Percentiles rank a stretch among this genome's conserved stretches.
Conservation (phyloP, 306 rosid genomes). For the Glycine latifolia region DNA sequence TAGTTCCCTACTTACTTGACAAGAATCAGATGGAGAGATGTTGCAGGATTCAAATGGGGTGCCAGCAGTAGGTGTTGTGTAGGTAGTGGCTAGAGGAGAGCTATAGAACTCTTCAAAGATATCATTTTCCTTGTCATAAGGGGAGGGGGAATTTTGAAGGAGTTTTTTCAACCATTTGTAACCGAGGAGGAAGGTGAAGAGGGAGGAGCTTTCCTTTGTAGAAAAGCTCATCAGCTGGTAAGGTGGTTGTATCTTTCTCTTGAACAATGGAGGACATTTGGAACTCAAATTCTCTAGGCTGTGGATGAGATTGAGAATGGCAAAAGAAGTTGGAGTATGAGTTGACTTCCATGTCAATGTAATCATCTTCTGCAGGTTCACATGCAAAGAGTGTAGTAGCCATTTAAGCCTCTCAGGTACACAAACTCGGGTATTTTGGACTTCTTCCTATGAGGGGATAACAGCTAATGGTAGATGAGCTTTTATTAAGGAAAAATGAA, state of each 20-base stretch:
- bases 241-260: constrained; percentile 72
- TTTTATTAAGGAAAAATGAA: constrained; percentile 54
- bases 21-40: constrained; percentile 78
- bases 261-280: constrained; percentile 79
- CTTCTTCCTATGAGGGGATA: constrained; percentile 42
- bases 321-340: constrained; percentile 66
- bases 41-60: constrained; percentile 95
- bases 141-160: constrained; percentile 63
- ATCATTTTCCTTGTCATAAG: constrained; percentile 52
- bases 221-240: constrained; percentile 99
- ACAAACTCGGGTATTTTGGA: constrained; percentile 29
- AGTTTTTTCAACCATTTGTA: constrained; percentile 91
- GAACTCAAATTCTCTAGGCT: constrained; percentile 90
- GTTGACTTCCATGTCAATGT: constrained; percentile 88
- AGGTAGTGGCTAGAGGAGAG: constrained; percentile 78
- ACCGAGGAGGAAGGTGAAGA: constrained; percentile 92
- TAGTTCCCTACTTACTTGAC: constrained; percentile 79
- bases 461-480: constrained; percentile 48
- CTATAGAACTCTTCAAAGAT: constrained; percentile 70
- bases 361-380: constrained; percentile 84
- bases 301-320: constrained; percentile 63
- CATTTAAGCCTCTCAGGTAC: constrained; percentile 53
- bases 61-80: constrained; percentile 71
- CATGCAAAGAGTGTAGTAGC: constrained; percentile 56
- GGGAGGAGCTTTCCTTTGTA: constrained; percentile 99